Base-by-base conservation (phyloP, 257 asterid species). In the Marsdenia floribunda region DNA sequence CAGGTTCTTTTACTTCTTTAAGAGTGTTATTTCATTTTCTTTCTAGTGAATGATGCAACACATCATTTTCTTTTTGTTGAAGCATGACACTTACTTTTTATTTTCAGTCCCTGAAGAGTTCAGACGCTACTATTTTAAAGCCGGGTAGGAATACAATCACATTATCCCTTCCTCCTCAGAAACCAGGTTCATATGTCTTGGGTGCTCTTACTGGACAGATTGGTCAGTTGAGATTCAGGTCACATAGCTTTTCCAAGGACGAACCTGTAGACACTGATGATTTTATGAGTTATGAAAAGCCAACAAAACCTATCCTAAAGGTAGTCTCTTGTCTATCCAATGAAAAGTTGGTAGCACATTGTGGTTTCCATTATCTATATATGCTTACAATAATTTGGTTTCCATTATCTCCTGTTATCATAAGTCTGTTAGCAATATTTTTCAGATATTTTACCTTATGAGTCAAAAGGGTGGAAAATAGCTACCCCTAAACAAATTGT, bases 201-300 rank as follows among this genome's bases (percentile, higher is more conserved):
- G 97, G 98, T 80, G 97, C 87, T 86, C 96, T 95, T 80, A 95
- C 98, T 6, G 98, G 99, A 79, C 93, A 92, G 86, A 92, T 95
- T 79, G 99, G 99, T 74, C 91, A 88, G 82, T 85, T 95, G 81
- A 95, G 96, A 81, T 95, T 95, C 81, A 90, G 99, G 88, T 95
- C 99, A 75, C 99, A 95, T 85, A 92, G 98, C 87, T 95, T 88
- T 81, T 90, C 97, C 14, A 88, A 92, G 86, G 96, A 90, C 74
- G 99, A 90, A 59, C 99, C 99, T 76, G 96, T 92, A 44, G 99
- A 95, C 47, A 82, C 87, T 75, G 97, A 95, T 83, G 99, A 95
- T 87, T 90, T 90, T 80, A 89, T 89, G 99, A 95, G 98, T 86
- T 92, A 87, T 76, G 99, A 95, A 81, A 92, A 90, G 85, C 98